These are phyloP conservation scores for Elymus sibiricus DNA, from an alignment of 176 grass and related monocot genomes.

Conservation along the genomic window DNA sequence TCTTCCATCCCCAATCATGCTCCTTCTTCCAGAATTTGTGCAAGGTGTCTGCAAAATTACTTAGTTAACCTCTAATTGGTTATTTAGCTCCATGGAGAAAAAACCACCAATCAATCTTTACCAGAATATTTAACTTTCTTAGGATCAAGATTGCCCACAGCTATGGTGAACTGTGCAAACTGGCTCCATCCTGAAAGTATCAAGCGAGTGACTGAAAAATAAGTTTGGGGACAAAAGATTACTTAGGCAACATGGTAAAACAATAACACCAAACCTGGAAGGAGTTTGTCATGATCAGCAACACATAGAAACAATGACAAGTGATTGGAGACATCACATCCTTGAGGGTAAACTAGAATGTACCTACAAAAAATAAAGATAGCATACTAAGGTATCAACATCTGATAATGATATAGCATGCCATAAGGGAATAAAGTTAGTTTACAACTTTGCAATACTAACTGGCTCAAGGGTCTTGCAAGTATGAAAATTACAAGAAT, in stretches of 20 bases:
- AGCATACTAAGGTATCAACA: constrained; percentile 14
- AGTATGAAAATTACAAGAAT: neutral
- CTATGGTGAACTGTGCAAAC: constrained; percentile 96
- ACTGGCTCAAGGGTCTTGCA: neutral
- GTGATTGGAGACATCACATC: constrained; percentile 96
- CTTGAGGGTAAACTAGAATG: constrained; percentile 96
- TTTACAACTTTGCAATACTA: constrained; percentile 17
- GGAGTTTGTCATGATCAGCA: constrained; percentile 92
- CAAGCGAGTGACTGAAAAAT: constrained; percentile 1
- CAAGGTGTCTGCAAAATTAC: constrained; percentile 76
- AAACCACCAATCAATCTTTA: constrained; percentile 23
- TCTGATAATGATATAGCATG: neutral
- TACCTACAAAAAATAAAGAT: constrained; percentile 64
- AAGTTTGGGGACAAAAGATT: neutral
- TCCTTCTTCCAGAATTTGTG: constrained; percentile 99
- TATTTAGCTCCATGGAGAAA: constrained; percentile 27
- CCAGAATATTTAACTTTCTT: constrained; percentile 99
- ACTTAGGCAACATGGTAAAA: constrained; percentile 21
- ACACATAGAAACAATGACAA: constrained; percentile 98
- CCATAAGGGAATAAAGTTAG: neutral
- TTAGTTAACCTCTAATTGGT: constrained; percentile 28
- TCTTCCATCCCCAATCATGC: constrained; percentile 99
- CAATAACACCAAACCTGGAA: constrained; percentile 66
- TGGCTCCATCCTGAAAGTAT: constrained; percentile 85
- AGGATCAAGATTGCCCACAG: constrained; percentile 90